Conservation (phyloP, 495 filamentous ascomycete species). For the Gamarada debralockiae region DNA sequence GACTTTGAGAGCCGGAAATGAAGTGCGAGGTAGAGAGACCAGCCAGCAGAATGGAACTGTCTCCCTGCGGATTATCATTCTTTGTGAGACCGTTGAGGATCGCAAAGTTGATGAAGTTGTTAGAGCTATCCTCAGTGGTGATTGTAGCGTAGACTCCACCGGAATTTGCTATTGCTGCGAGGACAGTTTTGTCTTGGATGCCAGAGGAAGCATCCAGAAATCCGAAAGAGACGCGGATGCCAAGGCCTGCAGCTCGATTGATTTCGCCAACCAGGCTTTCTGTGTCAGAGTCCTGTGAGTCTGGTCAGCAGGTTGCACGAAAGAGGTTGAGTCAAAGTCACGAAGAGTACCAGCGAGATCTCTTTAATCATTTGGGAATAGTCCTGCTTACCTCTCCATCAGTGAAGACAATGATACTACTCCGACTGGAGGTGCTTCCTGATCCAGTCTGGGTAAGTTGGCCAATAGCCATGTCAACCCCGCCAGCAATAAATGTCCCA, state of each 20-base stretch:
- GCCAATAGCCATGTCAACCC: conserved; percentile 24
- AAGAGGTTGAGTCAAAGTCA: neutral
- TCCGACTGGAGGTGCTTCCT: conserved; percentile 15
- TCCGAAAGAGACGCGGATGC: conserved; percentile 29
- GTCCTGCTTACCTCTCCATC: conserved; percentile 21
- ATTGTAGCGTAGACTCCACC: conserved; percentile 31
- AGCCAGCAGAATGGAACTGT: conserved; percentile 23
- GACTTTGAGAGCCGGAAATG: conserved; percentile 16
- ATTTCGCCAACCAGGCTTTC: conserved; percentile 24
- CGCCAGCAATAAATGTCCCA: conserved; percentile 24
- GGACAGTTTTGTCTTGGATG: conserved; percentile 17
- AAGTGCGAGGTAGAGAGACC: conserved; percentile 25
- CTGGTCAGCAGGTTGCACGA: conserved; percentile 7
- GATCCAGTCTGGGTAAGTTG: conserved; percentile 18
- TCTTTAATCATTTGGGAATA: neutral
- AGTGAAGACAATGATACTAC: conserved; percentile 33
- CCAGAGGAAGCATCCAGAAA: conserved; percentile 15
- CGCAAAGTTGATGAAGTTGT: conserved; percentile 10
- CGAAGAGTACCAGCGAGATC: conserved; percentile 8
- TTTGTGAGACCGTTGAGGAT: conserved; percentile 24
- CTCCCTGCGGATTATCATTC: conserved; percentile 27
- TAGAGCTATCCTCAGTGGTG: conserved; percentile 11
- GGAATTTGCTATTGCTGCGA: conserved; percentile 25
- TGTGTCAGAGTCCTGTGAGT: neutral
- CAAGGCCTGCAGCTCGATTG: conserved; percentile 23